Base-by-base conservation (phyloP, 2,329 filamentous ascomycete species). In the Fusarium cicatricum region DNA sequence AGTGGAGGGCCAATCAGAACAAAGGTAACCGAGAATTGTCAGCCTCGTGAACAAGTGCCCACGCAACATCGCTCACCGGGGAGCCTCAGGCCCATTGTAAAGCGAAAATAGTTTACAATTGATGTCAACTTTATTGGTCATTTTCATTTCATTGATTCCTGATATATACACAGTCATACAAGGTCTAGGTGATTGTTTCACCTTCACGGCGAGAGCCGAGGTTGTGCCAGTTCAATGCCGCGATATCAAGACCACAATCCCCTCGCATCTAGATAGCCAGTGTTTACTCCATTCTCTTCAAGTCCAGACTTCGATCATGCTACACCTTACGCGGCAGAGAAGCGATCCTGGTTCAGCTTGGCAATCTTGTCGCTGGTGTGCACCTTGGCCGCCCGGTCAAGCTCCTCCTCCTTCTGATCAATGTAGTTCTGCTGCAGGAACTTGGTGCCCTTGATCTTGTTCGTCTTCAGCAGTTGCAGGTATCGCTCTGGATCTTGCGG, bases 371-470 rank as follows among this genome's bases (percentile, higher is more conserved):
- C 64, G 65, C 66, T 72, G 49, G 74, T 70, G 68, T 77, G 74
- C 36, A 77, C 74, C 68, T 74, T 75, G 55, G 74, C 74, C 41
- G 68, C 72, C 45, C 71, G 59, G 58, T 77, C 75, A 48, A 75
- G 57, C 52, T 75, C 72, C 62, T 75, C 69, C 33, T 78, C 76
- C 69, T 78, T 73, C 78, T 88, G 82, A 46, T 80, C 75, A 56
- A 87, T 72, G 76, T 91, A 91, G 79, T 92, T 92, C 72, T 90
- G 87, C 78, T 93, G 90, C 71, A 92, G 79, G 68, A 91, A 92
- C 62, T 91, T 80, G 75, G 90, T 91, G 55, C 91, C 91, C 79
- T 86, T 89, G 73, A 94, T 83, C 78, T 90, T 90, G 70, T 89
- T 83, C 62, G 89, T 83, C 78, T 90, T 89, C 67, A 95, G 79